A percentile compares a stretch with the other conserved stretches of the same genome.
phyloP scores from a whole-genome alignment of 2,329 filamentous ascomycete genomes.

The Monosporascus cannonballus region DNA sequence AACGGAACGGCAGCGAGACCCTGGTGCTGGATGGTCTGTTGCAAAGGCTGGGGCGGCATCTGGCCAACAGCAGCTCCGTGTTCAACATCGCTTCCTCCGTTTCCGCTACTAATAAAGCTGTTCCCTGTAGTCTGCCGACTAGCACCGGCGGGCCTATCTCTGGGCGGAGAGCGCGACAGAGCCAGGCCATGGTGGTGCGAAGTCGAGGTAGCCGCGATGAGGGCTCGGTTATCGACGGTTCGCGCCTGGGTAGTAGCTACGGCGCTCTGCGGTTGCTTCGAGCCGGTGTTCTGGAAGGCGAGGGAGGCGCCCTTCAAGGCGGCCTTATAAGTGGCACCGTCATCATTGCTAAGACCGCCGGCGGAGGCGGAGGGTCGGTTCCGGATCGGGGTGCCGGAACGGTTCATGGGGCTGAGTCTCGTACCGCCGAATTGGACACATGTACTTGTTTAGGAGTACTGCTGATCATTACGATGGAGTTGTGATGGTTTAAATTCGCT shows the following conservation, averaged over 20 bases:
- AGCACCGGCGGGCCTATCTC: constrained; percentile 11
- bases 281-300: constrained; percentile 40
- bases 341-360: constrained; percentile 9
- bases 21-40: background rate
- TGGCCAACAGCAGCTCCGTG: constrained; percentile 9
- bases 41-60: background rate
- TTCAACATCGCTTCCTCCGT: constrained; percentile 10
- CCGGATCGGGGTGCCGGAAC: constrained; percentile 17
- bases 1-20: background rate
- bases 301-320: constrained; percentile 50
- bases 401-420: constrained; percentile 21
- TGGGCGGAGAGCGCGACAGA: constrained; percentile 13
- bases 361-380: constrained; percentile 7
- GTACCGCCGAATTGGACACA: constrained; percentile 7
- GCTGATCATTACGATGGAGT: constrained; percentile 9
- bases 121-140: constrained; percentile 34
- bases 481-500: background rate
- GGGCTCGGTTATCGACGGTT: constrained; percentile 31
- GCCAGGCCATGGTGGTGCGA: constrained; percentile 23
- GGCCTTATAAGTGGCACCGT: constrained; percentile 23
- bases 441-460: background rate
- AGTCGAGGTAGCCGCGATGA: constrained; percentile 39
- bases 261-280: constrained; percentile 9
- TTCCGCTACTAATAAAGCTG: constrained; percentile 18
- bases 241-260: constrained; percentile 4